phyloP scores from a whole-genome alignment of 2,329 filamentous ascomycete species.

The Diaporthe nobilis region DNA sequence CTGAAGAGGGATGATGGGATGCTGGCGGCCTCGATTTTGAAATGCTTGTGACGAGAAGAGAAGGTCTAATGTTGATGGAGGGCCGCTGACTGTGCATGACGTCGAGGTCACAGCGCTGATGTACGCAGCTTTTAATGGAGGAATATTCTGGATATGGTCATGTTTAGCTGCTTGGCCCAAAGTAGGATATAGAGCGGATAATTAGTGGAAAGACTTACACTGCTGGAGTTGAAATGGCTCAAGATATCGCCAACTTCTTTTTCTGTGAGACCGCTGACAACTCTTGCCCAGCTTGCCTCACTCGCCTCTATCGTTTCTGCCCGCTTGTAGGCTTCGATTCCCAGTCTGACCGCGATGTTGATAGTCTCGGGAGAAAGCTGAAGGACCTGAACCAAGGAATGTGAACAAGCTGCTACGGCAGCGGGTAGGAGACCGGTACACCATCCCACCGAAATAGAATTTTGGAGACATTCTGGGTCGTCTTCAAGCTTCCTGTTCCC shows the following conservation, averaged over 20 bases:
- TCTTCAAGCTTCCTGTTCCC: background rate
- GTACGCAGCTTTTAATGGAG: constrained; percentile 5
- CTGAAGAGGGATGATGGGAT: constrained; percentile 1
- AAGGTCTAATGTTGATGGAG: background rate
- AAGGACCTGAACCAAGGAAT: constrained; percentile 17
- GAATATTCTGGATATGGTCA: background rate
- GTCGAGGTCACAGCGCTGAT: constrained; percentile 8
- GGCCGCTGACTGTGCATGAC: constrained; percentile 23
- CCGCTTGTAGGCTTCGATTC: constrained; percentile 9
- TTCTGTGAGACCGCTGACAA: constrained; percentile 6
- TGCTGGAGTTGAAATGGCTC: background rate
- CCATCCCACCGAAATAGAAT: constrained; percentile 5
- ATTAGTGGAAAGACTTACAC: background rate
- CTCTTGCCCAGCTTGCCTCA: constrained; percentile 1
- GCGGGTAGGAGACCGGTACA: constrained; percentile 9
- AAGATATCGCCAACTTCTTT: constrained; percentile 3
- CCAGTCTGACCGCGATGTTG: background rate
- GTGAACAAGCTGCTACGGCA: constrained; percentile 13
- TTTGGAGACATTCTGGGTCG: background rate
- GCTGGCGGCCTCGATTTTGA: constrained; percentile 7
- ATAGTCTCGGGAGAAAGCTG: background rate
- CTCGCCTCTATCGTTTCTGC: constrained; percentile 4
- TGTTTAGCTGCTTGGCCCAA: background rate
- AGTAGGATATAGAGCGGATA: accelerated
- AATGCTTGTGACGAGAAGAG: constrained; percentile 5